These are phyloP conservation scores for Kingdonia uniflora DNA, from an alignment of 164 flowering plant species.

Conservation along the genomic window DNA sequence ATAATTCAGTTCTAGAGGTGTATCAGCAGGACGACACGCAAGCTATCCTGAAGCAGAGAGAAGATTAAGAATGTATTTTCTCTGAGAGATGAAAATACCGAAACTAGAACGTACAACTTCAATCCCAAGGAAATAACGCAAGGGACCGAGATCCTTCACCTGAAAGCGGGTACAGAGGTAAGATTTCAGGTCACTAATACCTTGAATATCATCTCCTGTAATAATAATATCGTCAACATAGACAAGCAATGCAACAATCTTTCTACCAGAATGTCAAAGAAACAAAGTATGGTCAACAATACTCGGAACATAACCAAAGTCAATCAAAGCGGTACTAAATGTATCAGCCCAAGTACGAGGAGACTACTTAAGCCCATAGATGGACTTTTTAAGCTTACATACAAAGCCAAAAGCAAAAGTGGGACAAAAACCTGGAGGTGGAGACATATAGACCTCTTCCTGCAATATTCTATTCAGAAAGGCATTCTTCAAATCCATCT, in stretches of 20 bases:
- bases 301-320: too few species aligned
- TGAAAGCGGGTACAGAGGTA: too few species aligned
- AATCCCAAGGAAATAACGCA: background rate
- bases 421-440: too few species aligned
- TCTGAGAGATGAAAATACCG: background rate
- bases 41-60: background rate
- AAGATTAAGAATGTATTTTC: background rate
- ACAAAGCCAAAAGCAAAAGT: too few species aligned
- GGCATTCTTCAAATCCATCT: too few species aligned
- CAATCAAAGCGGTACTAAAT: too few species aligned
- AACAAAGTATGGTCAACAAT: slow-evolving; percentile 1
- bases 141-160: background rate
- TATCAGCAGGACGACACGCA: too few species aligned
- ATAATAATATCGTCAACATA: background rate
- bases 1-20: background rate
- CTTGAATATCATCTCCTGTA: background rate
- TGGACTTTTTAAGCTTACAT: background rate
- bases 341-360: background rate
- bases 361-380: slow-evolving; percentile 1
- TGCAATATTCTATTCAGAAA: too few species aligned
- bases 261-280: too few species aligned
- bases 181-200: too few species aligned
- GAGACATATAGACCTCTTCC: too few species aligned
- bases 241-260: too few species aligned
- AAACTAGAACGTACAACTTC: background rate